phyloP scores from a whole-genome alignment of 2,329 filamentous ascomycete species.

The Microdochium bolleyi region DNA sequence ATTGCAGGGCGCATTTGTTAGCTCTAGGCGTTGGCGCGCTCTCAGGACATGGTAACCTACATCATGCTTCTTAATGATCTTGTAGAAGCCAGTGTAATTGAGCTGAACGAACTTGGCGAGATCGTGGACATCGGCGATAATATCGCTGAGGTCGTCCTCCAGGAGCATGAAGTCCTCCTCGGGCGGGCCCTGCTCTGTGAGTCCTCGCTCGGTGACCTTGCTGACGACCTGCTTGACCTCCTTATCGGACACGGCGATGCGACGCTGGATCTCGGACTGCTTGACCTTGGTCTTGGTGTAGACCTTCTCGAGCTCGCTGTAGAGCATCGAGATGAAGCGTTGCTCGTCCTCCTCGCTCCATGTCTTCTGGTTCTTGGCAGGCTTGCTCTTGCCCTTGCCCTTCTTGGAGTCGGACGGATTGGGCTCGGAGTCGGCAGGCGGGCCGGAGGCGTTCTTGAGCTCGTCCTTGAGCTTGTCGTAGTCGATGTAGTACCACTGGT shows the following conservation, averaged over 20 bases:
- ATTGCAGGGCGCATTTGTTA: slow-evolving; percentile 4
- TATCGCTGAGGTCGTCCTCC: slow-evolving; percentile 91
- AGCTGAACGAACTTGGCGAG: slow-evolving; percentile 96
- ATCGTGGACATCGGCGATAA: slow-evolving; percentile 97
- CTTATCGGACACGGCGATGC: slow-evolving; percentile 79
- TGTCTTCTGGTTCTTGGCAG: slow-evolving; percentile 30
- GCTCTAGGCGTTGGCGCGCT: not conserved
- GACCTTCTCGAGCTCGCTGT: slow-evolving; percentile 92
- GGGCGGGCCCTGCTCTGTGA: slow-evolving; percentile 51
- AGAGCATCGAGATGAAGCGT: slow-evolving; percentile 77
- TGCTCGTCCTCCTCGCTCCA: slow-evolving; percentile 94
- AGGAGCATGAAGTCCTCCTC: slow-evolving; percentile 93
- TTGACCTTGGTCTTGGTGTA: slow-evolving; percentile 97
- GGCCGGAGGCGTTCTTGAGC: slow-evolving; percentile 65
- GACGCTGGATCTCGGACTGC: slow-evolving; percentile 86
- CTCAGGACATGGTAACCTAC: slow-evolving; percentile 40
- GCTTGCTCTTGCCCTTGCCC: slow-evolving; percentile 27
- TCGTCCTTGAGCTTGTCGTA: slow-evolving; percentile 89
- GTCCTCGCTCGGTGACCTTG: slow-evolving; percentile 57
- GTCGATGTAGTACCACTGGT: slow-evolving; percentile 96
- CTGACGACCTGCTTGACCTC: slow-evolving; percentile 82
- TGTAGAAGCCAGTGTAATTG: slow-evolving; percentile 98
- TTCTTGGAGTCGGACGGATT: slow-evolving; percentile 20
- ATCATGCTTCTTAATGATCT: slow-evolving; percentile 99
- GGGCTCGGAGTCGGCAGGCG: slow-evolving; percentile 24